Evolutionary conservation across 1,284 basidiomycete species (phyloP).

Genomic region (Boletus smithii): DNA sequence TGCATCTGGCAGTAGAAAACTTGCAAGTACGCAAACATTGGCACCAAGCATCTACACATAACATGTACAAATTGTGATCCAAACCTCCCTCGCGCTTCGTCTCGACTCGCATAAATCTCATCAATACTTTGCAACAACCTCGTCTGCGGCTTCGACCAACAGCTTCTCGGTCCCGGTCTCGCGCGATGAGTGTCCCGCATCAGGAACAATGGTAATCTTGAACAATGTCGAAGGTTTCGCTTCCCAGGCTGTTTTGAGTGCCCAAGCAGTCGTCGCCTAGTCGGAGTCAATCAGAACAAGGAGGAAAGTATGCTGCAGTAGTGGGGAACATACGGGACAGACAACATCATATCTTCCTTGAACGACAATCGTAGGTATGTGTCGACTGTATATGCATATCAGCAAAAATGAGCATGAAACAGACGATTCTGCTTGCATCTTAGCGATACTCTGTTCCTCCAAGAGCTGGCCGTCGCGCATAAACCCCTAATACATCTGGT

Average conservation of each 20-base stretch:
- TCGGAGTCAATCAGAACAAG: conserved; percentile 1
- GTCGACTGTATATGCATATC: conserved; percentile 51
- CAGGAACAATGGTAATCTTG: conserved; percentile 72
- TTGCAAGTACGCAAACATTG: neutral
- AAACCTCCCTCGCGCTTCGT: neutral
- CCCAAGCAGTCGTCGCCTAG: conserved; percentile 76
- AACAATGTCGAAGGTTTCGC: conserved; percentile 50
- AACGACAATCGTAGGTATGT: conserved; percentile 81
- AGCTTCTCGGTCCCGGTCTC: conserved; percentile 74
- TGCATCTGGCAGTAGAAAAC: neutral
- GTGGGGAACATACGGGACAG: conserved; percentile 55
- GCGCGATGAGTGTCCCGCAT: conserved; percentile 87
- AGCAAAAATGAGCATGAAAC: conserved; percentile 7
- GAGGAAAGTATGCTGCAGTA: neutral
- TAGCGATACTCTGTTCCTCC: conserved; percentile 80
- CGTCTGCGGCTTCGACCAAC: conserved; percentile 58
- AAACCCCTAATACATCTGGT: conserved; percentile 60
- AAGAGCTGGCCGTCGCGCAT: conserved; percentile 89
- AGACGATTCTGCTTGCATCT: conserved; percentile 61
- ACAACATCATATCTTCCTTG: conserved; percentile 87
- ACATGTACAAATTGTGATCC: neutral
- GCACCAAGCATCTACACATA: too few species aligned
- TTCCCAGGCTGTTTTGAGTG: conserved; percentile 80
- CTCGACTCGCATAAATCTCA: too few species aligned
- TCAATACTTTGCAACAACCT: conserved; percentile 30